Base-by-base conservation (phyloP, 2,329 filamentous ascomycete species). In the Aaosphaeria arxii region DNA sequence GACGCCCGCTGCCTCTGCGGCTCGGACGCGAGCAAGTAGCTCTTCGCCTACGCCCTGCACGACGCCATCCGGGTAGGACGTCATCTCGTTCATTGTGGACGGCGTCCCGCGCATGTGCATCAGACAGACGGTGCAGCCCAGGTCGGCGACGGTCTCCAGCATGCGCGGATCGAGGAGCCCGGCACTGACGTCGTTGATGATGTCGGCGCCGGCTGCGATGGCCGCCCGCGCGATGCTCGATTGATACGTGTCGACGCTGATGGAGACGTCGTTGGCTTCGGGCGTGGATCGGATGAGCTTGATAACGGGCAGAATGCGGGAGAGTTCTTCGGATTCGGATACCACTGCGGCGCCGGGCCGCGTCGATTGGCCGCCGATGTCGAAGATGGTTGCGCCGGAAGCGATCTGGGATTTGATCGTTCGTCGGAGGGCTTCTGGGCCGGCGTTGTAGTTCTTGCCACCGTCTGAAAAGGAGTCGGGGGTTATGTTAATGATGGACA, bases 381-480 rank as follows among this genome's bases (percentile, higher is more conserved):
- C 94, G 58, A 97, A 84, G 55, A 97, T 91, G 9, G 85, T 87
- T 11, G 89, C 89, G 32, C 91, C 91, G 6, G 77, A 74, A 36
- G 73, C 70, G 52, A 95, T 81, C 64, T 90, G 85, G 7, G 71
- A 58, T 43, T 76, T 72, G 11, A 91, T 77, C 1, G 82, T 87
- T 9, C 75, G 64, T 9, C 77, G 71, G 29, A 94, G 77, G 29
- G 74, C 58, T 28, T 69, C 52, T 1, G 73, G 52, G 53, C 82
- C 76, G 9, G 71, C 45, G 40, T 60, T 54, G 45, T 57, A 66
- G 40, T 66, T 81, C 6, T 76, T 63, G 6, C 91, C 91, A 45
- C 91, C 92, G 64, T 97, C 91, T 1, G 92, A 97, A 75, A 99
- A 99, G 7, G 92, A 97, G 72, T 99, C 92, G 0, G 92, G 92